phyloP scores from a whole-genome alignment of 495 filamentous ascomycete species.

The Mycothermus thermophilus region DNA sequence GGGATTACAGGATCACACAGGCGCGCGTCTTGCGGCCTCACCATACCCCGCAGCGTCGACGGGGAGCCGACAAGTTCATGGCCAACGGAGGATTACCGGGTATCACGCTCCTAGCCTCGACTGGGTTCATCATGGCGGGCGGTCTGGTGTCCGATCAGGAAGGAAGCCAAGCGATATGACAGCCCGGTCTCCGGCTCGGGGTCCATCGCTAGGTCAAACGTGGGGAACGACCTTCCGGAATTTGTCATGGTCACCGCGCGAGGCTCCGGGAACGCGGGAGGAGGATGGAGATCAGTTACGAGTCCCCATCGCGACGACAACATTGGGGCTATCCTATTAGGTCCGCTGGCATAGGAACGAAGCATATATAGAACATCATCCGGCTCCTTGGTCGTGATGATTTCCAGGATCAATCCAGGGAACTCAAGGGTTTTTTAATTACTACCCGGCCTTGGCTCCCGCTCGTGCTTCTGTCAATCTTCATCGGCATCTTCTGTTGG shows the following conservation, averaged over 20 bases:
- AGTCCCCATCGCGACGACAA: background rate
- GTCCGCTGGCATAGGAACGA: too few relatives aligned
- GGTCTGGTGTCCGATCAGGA: slow-evolving; percentile 18
- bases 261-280: too few relatives aligned
- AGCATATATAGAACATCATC: too few relatives aligned
- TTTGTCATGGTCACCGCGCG: slow-evolving; percentile 1
- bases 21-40: too few relatives aligned
- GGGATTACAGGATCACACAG: too few relatives aligned
- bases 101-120: too few relatives aligned
- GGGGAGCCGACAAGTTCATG: too few relatives aligned
- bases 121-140: too few relatives aligned
- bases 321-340: too few relatives aligned
- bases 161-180: slow-evolving; percentile 9
- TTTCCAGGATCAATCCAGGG: background rate
- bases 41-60: too few relatives aligned
- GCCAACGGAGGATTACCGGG: too few relatives aligned
- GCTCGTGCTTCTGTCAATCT: slow-evolving; percentile 2
- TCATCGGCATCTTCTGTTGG: slow-evolving; percentile 1
- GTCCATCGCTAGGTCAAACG: slow-evolving; percentile 2
- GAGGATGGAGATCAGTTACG: background rate
- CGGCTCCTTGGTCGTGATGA: background rate
- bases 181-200: background rate
- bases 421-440: background rate
- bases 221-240: slow-evolving; percentile 10
- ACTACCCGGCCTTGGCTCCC: too few relatives aligned